A percentile compares a stretch with the other conserved stretches of the same genome.
Evolutionary conservation across 1,139 yeast species (phyloP).

Genomic region (Sugiyamaella sp.): DNA sequence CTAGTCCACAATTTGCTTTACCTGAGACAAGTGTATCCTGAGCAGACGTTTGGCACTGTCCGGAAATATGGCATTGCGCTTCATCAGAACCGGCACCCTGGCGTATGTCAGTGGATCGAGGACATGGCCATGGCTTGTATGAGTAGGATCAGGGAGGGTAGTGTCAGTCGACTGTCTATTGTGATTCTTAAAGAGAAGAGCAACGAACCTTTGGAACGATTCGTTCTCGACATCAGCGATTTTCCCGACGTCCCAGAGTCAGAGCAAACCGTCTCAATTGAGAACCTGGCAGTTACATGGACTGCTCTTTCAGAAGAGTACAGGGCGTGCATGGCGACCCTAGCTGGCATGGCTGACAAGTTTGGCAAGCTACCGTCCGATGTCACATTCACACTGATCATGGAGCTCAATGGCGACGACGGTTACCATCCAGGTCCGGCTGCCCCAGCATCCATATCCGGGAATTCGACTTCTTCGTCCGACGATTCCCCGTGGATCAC

Average conservation of each 20-base stretch:
- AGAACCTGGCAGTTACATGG: constrained; percentile 20
- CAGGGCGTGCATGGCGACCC: constrained; percentile 36
- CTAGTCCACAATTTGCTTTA: constrained; percentile 43
- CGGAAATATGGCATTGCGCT: constrained; percentile 43
- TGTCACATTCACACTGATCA: constrained; percentile 30
- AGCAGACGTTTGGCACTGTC: constrained; percentile 39
- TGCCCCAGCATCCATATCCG: constrained; percentile 7
- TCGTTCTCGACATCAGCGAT: constrained; percentile 38
- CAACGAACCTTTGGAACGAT: constrained; percentile 40
- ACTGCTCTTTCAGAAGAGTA: constrained; percentile 36
- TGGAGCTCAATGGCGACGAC: constrained; percentile 32
- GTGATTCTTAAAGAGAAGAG: constrained; percentile 34
- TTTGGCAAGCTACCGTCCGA: constrained; percentile 34
- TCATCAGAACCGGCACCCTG: constrained; percentile 44
- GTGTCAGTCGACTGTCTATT: constrained; percentile 33
- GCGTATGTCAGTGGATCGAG: constrained; percentile 43
- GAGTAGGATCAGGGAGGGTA: constrained; percentile 34
- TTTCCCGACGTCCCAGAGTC: constrained; percentile 26
- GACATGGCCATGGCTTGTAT: constrained; percentile 37
- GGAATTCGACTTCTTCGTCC: background rate
- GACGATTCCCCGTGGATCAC: constrained; percentile 38
- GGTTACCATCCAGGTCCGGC: background rate
- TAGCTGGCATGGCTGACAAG: constrained; percentile 28
- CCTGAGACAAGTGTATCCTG: constrained; percentile 42
- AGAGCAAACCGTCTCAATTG: constrained; percentile 10